Evolutionary conservation across 108 stramenopile species (phyloP).

Genomic region (Fragilaria crotonensis): DNA sequence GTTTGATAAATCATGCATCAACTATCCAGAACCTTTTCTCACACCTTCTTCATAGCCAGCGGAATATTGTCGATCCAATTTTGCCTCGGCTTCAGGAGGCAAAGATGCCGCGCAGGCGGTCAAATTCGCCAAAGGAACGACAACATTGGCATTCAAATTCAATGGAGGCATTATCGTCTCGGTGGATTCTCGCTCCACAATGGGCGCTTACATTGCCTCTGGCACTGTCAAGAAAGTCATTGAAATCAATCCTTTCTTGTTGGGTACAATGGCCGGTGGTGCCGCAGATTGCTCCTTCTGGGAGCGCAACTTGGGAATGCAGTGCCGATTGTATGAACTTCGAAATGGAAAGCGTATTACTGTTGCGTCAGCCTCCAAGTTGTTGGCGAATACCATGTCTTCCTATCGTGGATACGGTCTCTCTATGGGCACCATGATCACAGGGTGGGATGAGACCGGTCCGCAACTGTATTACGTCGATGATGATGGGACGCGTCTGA

Average conservation of each 20-base stretch:
- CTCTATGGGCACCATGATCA: constrained; percentile 98
- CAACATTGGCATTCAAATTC: constrained; percentile 99
- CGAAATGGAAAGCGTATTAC: constrained; percentile 96
- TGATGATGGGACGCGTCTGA: constrained; percentile 96
- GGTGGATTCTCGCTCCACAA: constrained; percentile 97
- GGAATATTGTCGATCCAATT: constrained; percentile 74
- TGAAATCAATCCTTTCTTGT: constrained; percentile 97
- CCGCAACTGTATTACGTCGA: constrained; percentile 99
- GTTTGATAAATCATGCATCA: too few species aligned
- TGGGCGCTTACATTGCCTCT: constrained; percentile 97
- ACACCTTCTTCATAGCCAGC: constrained; percentile 54
- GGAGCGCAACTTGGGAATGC: constrained; percentile 96
- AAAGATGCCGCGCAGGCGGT: constrained; percentile 69
- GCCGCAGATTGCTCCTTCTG: constrained; percentile 99
- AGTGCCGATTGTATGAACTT: constrained; percentile 97
- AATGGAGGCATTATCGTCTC: constrained; percentile 90
- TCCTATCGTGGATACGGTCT: constrained; percentile 98
- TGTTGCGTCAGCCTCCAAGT: constrained; percentile 95
- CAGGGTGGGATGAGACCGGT: constrained; percentile 98
- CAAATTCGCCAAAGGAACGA: constrained; percentile 98
- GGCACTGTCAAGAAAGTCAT: constrained; percentile 98
- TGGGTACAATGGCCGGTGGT: constrained; percentile 99
- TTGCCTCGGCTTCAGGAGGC: constrained; percentile 81
- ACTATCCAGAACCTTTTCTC: too few species aligned
- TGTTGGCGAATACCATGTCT: constrained; percentile 95